Evolutionary conservation across 2,329 filamentous ascomycete genomes (phyloP), one percentile per base, ranked within the genome.

Genomic region (Fusarium camptoceras): DNA sequence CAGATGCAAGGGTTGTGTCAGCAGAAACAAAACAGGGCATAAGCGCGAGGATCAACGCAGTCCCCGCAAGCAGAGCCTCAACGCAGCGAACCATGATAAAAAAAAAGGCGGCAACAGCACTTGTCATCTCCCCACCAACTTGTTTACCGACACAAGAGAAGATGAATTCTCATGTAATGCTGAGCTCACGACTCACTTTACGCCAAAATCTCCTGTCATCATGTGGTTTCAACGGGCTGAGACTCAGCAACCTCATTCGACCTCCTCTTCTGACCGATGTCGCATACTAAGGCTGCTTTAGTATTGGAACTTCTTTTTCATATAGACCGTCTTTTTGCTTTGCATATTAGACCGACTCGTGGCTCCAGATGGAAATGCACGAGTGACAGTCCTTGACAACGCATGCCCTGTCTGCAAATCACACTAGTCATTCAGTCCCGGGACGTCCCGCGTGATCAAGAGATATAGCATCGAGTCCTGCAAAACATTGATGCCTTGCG

Each of bases 61-160:
- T 24, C 22, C 22, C 16, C 30, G 1, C 1, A 3, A 22, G 37
- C 59, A 50, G 55, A 62, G 55, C 59, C 55, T 22, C 55, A 60
- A 30, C 4, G 14, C 27, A 57, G 59, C 59, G 59, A 61, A 62
- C 59, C 55, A 62, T n/a, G 37, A n/a, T 16, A 42, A 62, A n/a
- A n/a, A n/a, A n/a, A n/a, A n/a, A n/a, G n/a, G n/a, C n/a, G 44
- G 44, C 44, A 28, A n/a, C n/a, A 7, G 15, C 25, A 28, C 9
- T 31, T 48, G 43, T 6, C 22, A 37, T 12, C 31, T 31, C 34
- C 48, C n/a, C 39, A 41, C 39, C n/a, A 12, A 41, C 30, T 31
- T 2, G 22, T 53, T 27, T 50, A 59, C 20, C 9, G 8, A 14
- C 39, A n/a, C 50, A 28, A 43, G 25, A 27, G 22, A 46, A 22